Percentiles rank a stretch among this genome's conserved stretches.
phyloP scores from a whole-genome alignment of 352 stramenopile genomes.

The Thraustotheca clavata region DNA sequence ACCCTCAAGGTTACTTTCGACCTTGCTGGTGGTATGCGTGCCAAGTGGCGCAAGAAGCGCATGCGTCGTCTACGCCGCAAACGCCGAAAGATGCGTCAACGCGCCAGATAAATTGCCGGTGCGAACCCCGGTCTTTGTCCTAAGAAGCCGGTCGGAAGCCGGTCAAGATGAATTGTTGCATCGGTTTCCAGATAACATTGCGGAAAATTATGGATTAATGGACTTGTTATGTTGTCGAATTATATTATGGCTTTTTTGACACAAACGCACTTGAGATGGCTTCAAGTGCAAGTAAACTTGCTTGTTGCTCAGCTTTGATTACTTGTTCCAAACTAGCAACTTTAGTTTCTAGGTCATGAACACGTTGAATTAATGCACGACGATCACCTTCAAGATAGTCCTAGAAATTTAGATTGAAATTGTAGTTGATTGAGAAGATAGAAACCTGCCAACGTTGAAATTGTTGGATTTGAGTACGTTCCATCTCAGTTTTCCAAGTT shows the following conservation, averaged over 20 bases:
- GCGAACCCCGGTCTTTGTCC: too few relatives aligned
- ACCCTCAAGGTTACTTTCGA: conserved; percentile 88
- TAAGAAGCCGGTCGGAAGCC: too few relatives aligned
- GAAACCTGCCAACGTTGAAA: conserved; percentile 4
- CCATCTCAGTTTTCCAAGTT: conserved; percentile 13
- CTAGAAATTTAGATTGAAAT: background rate
- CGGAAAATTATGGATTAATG: too few relatives aligned
- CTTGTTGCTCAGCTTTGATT: conserved; percentile 62
- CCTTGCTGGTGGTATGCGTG: conserved; percentile 91
- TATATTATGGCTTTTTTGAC: background rate
- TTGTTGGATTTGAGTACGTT: background rate
- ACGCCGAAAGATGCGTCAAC: conserved; percentile 98
- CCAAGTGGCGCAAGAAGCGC: conserved; percentile 98
- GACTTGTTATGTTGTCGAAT: background rate
- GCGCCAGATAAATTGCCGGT: conserved; percentile 89
- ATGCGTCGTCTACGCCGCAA: conserved; percentile 97
- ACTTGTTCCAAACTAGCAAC: conserved; percentile 41
- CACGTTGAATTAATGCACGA: conserved; percentile 39
- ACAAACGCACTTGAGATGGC: conserved; percentile 59
- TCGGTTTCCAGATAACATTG: too few relatives aligned
- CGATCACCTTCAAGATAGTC: conserved; percentile 45
- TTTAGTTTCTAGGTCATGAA: conserved; percentile 43
- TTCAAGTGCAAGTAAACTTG: conserved; percentile 52
- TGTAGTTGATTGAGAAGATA: background rate
- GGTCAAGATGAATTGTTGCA: too few relatives aligned